Base-by-base conservation (phyloP, 352 stramenopile genomes). In the Globisporangium abappressorium region DNA sequence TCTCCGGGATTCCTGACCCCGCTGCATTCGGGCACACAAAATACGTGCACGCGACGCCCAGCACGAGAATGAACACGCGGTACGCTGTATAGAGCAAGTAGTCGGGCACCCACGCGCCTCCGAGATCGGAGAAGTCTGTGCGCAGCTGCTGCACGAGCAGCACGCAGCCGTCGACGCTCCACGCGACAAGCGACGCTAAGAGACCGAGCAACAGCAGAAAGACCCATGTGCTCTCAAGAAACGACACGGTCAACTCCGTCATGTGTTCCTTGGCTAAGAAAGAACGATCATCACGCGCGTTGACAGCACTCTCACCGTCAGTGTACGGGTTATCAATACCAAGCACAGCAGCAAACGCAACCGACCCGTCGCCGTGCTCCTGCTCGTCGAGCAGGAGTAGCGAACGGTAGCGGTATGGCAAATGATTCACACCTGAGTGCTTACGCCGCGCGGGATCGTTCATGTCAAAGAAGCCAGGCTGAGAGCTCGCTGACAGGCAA, bases 211-310 rank as follows among this genome's bases (percentile, higher is more conserved):
- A 53, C 26, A 93, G 65, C 57, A 94, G 70, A 58, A 89, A 85
- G 22, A 93, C 79, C 86, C 86, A 94, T 57, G 81, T 89, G 70
- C 86, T 92, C 64, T 90, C 74, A 41, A 92, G 65, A 46, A 93
- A 78, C 41, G 76, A 87, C 28, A 71, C 65, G 6, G 77, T 80
- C 34, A 84, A 66, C 58, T 71, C 70, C 15, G 73, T 62, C 72
- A 85, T 77, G 18, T 81, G 81, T 65, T 87, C 77, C n/a, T 76
- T 76, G 62, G 87, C 80, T 72, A 78, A 51, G 43, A 82, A 70
- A 43, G 34, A 28, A 67, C 38, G 59, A 46, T 43, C 70, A 73
- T 43, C 70, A 73, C 33, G 65, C 71, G 55, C 62, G 68, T 57
- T 69, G 71, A 38, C 69, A 75, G 22, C 66, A 72, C 38, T 74